Percentiles rank a stretch among this genome's conserved stretches.
phyloP scores from a whole-genome alignment of 805 yeast genomes.

The Diddensiella santjacobensis region DNA sequence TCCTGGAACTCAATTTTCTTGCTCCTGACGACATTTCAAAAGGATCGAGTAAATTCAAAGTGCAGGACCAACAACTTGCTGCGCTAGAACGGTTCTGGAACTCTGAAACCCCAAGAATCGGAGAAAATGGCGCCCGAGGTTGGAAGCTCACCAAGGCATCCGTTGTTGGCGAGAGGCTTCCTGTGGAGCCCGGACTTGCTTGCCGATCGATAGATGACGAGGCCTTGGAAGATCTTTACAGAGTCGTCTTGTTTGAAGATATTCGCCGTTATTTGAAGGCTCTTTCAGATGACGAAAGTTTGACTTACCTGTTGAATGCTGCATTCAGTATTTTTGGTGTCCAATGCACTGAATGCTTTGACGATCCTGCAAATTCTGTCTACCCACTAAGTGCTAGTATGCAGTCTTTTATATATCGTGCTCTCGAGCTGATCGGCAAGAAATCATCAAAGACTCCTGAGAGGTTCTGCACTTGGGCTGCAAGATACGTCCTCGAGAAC shows the following conservation, averaged over 20 bases:
- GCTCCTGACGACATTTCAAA: slow-evolving; percentile 7
- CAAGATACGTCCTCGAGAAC: too few relatives aligned
- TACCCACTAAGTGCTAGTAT: too few relatives aligned
- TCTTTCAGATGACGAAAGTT: slow-evolving; percentile 3
- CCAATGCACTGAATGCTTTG: too few relatives aligned
- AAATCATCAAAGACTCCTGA: too few relatives aligned
- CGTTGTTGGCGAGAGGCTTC: background rate
- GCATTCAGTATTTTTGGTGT: slow-evolving; percentile 19
- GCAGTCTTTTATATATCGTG: too few relatives aligned
- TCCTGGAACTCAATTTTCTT: slow-evolving; percentile 19
- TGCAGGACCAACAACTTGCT: too few relatives aligned
- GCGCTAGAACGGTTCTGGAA: slow-evolving; percentile 23
- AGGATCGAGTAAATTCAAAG: background rate
- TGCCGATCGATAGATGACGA: background rate
- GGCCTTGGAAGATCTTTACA: slow-evolving; percentile 18
- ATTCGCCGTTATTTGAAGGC: slow-evolving; percentile 16
- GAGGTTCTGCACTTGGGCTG: too few relatives aligned
- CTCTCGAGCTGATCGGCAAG: too few relatives aligned
- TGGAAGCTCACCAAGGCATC: slow-evolving; percentile 10
- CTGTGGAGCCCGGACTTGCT: slow-evolving; percentile 2
- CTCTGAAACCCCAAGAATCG: slow-evolving; percentile 22
- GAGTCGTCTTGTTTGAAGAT: slow-evolving; percentile 22
- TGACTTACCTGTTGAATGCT: slow-evolving; percentile 15
- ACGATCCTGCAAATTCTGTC: too few relatives aligned
- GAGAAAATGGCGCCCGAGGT: slow-evolving; percentile 20